A percentile compares a stretch with the other conserved stretches of the same genome.
Evolutionary conservation across 192 early-diverging fungal genomes (phyloP).

Genomic region (Entomortierella lignicola): DNA sequence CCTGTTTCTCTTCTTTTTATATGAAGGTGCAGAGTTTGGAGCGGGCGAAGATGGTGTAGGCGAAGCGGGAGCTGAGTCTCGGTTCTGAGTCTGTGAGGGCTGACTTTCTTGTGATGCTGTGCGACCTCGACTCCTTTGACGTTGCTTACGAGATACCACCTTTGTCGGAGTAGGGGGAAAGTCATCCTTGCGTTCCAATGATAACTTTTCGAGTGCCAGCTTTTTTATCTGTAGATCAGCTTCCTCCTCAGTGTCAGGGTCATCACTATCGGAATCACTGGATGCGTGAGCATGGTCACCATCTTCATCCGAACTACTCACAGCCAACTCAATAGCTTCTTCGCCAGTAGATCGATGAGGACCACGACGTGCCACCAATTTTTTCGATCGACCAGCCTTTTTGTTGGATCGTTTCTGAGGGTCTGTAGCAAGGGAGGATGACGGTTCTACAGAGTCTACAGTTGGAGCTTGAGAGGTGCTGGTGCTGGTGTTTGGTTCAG

Average conservation of each 20-base stretch:
- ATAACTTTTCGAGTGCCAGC: slow-evolving; percentile 44
- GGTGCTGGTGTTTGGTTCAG: slow-evolving; percentile 1
- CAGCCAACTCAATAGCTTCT: slow-evolving; percentile 39
- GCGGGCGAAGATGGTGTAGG: slow-evolving; percentile 35
- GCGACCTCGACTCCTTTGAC: slow-evolving; percentile 13
- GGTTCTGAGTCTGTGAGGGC: slow-evolving; percentile 14
- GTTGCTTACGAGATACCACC: slow-evolving; percentile 22
- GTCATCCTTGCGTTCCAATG: slow-evolving; percentile 41
- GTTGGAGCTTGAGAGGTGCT: not conserved
- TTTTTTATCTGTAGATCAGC: slow-evolving; percentile 47
- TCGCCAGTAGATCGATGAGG: slow-evolving; percentile 38
- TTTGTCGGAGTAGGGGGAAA: not conserved
- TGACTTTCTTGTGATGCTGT: slow-evolving; percentile 18
- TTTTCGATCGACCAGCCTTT: slow-evolving; percentile 37
- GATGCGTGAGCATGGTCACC: slow-evolving; percentile 23
- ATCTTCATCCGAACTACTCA: slow-evolving; percentile 49
- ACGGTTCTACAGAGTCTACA: not conserved
- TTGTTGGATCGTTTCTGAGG: slow-evolving; percentile 29
- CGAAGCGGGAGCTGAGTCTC: slow-evolving; percentile 47
- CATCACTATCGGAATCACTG: slow-evolving; percentile 33
- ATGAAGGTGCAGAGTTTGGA: not conserved
- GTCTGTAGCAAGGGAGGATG: not conserved
- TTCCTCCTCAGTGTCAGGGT: slow-evolving; percentile 47
- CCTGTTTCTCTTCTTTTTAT: slow-evolving; percentile 38
- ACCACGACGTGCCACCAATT: slow-evolving; percentile 43